Evolutionary conservation across 768 basidiomycete species (phyloP).

Genomic region (Lactarius deliciosus): DNA sequence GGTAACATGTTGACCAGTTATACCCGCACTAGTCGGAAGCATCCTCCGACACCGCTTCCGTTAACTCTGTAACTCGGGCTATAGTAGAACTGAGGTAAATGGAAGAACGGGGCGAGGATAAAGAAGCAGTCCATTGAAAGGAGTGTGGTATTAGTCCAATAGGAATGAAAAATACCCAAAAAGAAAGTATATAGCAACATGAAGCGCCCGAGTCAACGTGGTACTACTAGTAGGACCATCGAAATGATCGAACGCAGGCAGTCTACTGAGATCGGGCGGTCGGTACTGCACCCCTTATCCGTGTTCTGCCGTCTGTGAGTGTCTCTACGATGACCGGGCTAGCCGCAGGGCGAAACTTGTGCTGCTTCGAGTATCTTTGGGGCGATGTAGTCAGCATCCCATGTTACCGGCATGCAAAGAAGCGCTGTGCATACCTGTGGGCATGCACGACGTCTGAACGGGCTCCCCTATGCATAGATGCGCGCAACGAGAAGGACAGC

Average conservation of each 20-base stretch:
- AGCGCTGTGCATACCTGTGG: conserved; percentile 48
- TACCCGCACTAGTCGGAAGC: neutral
- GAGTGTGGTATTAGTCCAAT: conserved; percentile 1
- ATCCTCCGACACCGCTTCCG: neutral
- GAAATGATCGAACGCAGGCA: neutral
- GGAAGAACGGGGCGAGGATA: neutral
- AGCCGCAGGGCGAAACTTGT: conserved; percentile 80
- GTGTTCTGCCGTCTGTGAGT: conserved; percentile 65
- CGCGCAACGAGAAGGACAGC: conserved; percentile 38
- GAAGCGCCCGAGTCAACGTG: neutral
- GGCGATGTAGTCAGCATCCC: conserved; percentile 2
- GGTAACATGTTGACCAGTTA: neutral
- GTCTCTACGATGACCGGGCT: conserved; percentile 80
- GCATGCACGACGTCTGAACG: conserved; percentile 58
- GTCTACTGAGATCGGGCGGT: conserved; percentile 13
- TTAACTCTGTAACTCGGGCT: neutral
- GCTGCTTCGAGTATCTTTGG: conserved; percentile 75
- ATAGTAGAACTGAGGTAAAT: neutral
- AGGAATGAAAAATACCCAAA: conserved; percentile 2
- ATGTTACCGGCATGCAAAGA: neutral
- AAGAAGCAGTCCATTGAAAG: neutral
- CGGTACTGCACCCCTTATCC: conserved; percentile 68
- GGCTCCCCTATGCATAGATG: conserved; percentile 13
- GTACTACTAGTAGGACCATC: neutral
- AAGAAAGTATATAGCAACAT: conserved; percentile 1